phyloP scores from a whole-genome alignment of 371 early-diverging fungal genomes.

The Syncephalis fuscata region DNA sequence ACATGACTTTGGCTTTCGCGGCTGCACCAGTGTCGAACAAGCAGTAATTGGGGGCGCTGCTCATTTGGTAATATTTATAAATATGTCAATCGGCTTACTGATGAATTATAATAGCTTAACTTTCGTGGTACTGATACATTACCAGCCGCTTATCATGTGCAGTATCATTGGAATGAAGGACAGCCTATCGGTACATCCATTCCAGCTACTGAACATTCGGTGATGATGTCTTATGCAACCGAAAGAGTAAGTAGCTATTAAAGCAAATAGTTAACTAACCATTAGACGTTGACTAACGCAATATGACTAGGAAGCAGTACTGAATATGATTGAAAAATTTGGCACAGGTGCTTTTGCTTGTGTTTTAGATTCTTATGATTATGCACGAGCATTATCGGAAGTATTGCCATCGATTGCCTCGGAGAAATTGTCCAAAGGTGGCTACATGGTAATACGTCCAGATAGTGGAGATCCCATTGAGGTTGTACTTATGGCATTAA shows the following conservation, averaged over 20 bases:
- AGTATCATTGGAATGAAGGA: slow-evolving; percentile 50
- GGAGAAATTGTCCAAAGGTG: slow-evolving; percentile 35
- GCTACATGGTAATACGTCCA: slow-evolving; percentile 61
- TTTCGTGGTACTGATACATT: slow-evolving; percentile 67
- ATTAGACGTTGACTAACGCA: not conserved
- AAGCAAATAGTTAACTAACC: not conserved
- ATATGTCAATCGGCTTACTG: not conserved
- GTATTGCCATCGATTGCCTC: slow-evolving; percentile 45
- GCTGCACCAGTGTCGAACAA: slow-evolving; percentile 73
- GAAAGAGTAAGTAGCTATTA: slow-evolving; percentile 23
- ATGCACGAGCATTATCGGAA: slow-evolving; percentile 41
- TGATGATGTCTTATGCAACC: slow-evolving; percentile 53
- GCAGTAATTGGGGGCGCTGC: slow-evolving; percentile 63
- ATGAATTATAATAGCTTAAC: slow-evolving; percentile 24
- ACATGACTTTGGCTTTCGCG: slow-evolving; percentile 82
- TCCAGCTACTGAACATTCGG: slow-evolving; percentile 80
- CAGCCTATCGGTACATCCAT: slow-evolving; percentile 51
- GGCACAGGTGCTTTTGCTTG: slow-evolving; percentile 59
- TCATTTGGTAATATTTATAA: slow-evolving; percentile 31
- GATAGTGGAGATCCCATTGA: slow-evolving; percentile 68
- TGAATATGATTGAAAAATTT: slow-evolving; percentile 32
- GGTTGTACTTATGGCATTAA: slow-evolving; percentile 46
- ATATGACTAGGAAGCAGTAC: slow-evolving; percentile 31
- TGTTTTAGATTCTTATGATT: slow-evolving; percentile 67
- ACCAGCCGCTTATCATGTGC: slow-evolving; percentile 55